Conservation (phyloP, 176 grass and related monocot species). For the Avena atlantica region DNA sequence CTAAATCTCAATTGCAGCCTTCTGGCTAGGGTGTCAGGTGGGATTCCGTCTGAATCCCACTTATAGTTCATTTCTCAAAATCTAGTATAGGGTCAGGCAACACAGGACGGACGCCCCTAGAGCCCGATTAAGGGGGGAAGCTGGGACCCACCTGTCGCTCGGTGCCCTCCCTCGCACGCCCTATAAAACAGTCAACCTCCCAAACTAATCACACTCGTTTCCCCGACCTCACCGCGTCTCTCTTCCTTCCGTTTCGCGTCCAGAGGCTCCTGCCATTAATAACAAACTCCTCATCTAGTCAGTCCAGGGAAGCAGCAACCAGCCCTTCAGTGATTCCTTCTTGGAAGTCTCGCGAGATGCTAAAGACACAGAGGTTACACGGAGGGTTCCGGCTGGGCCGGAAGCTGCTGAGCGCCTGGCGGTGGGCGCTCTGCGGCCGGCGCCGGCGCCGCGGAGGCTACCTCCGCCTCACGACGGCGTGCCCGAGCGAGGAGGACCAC, state of each 20-base stretch:
- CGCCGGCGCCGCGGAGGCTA: constrained; percentile 36
- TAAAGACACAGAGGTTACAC: constrained; percentile 58
- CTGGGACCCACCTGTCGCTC: neutral
- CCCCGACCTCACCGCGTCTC: neutral
- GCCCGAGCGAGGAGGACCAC: neutral
- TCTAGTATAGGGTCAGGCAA: no score
- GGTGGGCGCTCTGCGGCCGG: constrained; percentile 46
- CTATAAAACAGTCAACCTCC: constrained; percentile 43
- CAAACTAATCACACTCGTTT: constrained; percentile 7
- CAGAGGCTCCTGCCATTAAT: neutral
- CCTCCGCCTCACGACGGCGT: constrained; percentile 22
- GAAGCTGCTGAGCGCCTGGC: constrained; percentile 59
- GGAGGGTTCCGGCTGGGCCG: constrained; percentile 83
- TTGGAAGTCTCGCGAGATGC: neutral
- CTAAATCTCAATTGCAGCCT: no score
- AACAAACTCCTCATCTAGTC: neutral
- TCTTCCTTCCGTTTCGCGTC: constrained; percentile 18
- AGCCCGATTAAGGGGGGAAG: no score
- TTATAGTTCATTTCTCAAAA: no score
- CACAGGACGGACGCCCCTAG: no score
- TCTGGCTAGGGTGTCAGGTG: no score
- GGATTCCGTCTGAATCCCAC: no score
- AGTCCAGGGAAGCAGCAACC: neutral
- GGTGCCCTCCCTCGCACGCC: neutral
- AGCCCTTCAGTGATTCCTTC: neutral